These are phyloP conservation scores for Solanum aculeatissimum DNA, from an alignment of 305 asterid genomes.

Conservation along the genomic window DNA sequence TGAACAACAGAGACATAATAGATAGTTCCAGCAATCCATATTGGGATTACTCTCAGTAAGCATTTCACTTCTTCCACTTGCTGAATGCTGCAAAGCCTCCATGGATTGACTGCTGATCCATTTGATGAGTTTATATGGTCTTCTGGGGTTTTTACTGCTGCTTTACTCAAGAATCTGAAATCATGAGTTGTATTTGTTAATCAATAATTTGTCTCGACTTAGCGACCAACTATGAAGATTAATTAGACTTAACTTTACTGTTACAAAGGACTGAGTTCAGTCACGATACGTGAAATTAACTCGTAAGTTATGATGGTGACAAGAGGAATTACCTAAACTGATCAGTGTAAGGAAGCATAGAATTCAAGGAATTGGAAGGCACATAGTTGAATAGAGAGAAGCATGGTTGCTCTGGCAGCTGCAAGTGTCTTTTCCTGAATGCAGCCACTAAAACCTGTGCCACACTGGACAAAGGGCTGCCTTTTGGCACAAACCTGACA, in stretches of 20 bases:
- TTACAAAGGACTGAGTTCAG: background rate
- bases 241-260: background rate
- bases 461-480: slow-evolving; percentile 49
- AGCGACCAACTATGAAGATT: background rate
- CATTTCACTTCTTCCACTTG: slow-evolving; percentile 17
- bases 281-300: background rate
- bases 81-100: slow-evolving; percentile 12
- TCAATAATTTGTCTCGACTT: background rate
- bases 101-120: slow-evolving; percentile 37
- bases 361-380: slow-evolving; percentile 29
- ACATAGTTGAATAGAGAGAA: slow-evolving; percentile 25
- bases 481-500: slow-evolving; percentile 38
- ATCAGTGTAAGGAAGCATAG: slow-evolving; percentile 33
- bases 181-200: background rate
- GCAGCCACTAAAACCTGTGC: slow-evolving; percentile 41
- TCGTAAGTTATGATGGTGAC: background rate
- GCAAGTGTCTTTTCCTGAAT: slow-evolving; percentile 33
- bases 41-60: slow-evolving; percentile 1
- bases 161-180: slow-evolving; percentile 47
- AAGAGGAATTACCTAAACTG: slow-evolving; percentile 28
- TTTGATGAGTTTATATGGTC: slow-evolving; percentile 24
- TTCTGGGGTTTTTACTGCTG: slow-evolving; percentile 35
- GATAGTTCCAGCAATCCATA: slow-evolving; percentile 7
- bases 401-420: slow-evolving; percentile 31
- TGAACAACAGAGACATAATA: background rate